Conservation (phyloP, 768 basidiomycete species). For the Gyrodon lividus region DNA sequence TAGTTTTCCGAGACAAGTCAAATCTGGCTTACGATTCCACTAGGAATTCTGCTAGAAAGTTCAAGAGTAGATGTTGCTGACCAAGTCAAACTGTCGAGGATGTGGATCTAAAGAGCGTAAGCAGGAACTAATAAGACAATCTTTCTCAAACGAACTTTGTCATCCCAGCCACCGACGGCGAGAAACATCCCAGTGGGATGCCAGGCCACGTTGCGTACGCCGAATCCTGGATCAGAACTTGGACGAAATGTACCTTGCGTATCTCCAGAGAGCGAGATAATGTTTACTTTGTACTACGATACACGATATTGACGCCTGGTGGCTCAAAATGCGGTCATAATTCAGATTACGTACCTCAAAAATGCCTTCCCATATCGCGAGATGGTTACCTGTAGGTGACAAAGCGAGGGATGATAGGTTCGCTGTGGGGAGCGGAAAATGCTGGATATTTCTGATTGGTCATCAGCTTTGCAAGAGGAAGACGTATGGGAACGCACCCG, state of each 20-base stretch:
- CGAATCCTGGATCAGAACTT: constrained; percentile 76
- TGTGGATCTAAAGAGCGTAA: constrained; percentile 53
- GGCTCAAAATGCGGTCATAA: not conserved
- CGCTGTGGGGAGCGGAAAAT: constrained; percentile 77
- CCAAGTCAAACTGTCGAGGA: constrained; percentile 79
- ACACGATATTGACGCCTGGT: not conserved
- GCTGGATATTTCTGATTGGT: constrained; percentile 44
- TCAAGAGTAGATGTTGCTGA: constrained; percentile 63
- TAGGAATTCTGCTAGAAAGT: constrained; percentile 54
- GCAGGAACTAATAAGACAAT: not conserved
- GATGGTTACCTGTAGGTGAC: constrained; percentile 72
- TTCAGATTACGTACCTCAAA: constrained; percentile 60
- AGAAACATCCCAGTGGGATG: constrained; percentile 84
- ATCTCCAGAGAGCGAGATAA: constrained; percentile 66
- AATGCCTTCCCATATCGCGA: constrained; percentile 83
- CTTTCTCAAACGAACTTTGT: constrained; percentile 53
- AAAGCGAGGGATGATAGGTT: constrained; percentile 69
- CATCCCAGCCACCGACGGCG: constrained; percentile 85
- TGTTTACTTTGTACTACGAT: constrained; percentile 69
- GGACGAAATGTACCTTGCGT: constrained; percentile 67
- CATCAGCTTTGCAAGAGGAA: constrained; percentile 14
- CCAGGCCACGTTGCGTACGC: constrained; percentile 78
- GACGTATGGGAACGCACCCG: constrained; percentile 43
- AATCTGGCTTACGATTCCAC: constrained; percentile 48
- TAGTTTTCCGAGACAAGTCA: not conserved